Evolutionary conservation across 768 basidiomycete species (phyloP), one percentile per base, ranked within the genome.

Genomic region (Phaeotremella skinneri): DNA sequence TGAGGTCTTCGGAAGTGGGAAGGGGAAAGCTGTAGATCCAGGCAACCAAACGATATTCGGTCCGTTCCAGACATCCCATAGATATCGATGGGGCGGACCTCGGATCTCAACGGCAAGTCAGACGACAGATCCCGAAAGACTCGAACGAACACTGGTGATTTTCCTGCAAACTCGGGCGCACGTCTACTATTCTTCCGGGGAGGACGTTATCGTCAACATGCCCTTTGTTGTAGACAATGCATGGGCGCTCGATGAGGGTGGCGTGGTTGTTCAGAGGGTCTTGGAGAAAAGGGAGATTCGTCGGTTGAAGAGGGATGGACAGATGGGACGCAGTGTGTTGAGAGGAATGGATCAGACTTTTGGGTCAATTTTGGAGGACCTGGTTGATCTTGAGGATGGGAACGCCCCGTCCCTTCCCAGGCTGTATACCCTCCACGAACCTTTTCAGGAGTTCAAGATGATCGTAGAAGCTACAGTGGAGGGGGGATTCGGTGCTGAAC

Each of bases 161-260:
- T 68, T 78, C 41, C 62, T 76, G 3, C 58, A 67, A 45, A 62
- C 62, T 16, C 52, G 59, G 21, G 67, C 70, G 3, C 63, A 71
- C 25, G 55, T 78, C 5, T 73, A 73, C 50, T 70, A 62, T 26
- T 55, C 74, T 1, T 67, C 66, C 9, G 77, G 77, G 3, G 68
- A 72, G 21, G 62, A 67, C 34, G 60, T 69, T 30, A 55, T 64
- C 23, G 63, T 76, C 20, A 59, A 68, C 11, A 47, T 76, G 1
- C 77, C 75, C 2, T 76, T 72, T 55, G n/a, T 34, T 7, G 56
- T 78, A 20, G 68, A 71, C 16, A 50, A 49, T 6, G 74, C 61
- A 2, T 74, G 71, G 74, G 42, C 72, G 1, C 32, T 68, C 3
- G 16, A 37, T 26, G 50, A 31, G 2, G 70, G 69, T n/a, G 76